Evolutionary conservation across 495 filamentous ascomycete genomes (phyloP), one percentile per base, ranked within the genome.

Genomic region (Cairneyella variabilis): DNA sequence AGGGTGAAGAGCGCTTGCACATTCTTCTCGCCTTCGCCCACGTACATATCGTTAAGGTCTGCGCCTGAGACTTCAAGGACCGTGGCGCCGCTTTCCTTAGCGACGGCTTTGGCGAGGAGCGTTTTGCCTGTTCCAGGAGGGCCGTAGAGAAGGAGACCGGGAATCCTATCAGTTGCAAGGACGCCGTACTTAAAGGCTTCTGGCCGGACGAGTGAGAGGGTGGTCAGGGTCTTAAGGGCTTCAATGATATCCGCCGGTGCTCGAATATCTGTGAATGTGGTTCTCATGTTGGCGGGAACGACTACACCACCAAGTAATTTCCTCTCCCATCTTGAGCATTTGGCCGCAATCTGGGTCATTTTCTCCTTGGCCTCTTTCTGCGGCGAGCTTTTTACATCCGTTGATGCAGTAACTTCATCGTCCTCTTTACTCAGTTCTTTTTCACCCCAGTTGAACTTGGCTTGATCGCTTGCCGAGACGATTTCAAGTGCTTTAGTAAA

Each of bases 91-190:
- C 86, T 90, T 64, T 97, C 91, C 59, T 95, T 95, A 6, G 93
- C 93, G 2, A 98, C 90, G 1, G 93, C 93, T 74, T 95, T 97
- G 6, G 92, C 93, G 14, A 98, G 79, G 0, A 97, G 76, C 1
- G 93, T 98, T 64, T 98, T 98, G 52, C 93, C 93, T 0, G 93
- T 98, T 2, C 93, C 93, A 0, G 93, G 95, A 6, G 93, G 95
- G 0, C 93, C 93, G 63, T 98, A 98, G 2, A 98, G 76, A 0
- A 98, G 77, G 22, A 92, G 79, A 17, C 93, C 93, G 0, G 90
- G 86, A 49, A 98, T 95, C 58, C 88, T 86, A 54, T 97, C 91
- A 0, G 83, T 91, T 1, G 91, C 87, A 28, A 98, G 78, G 5
- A 98, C 91, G 68, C 93, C 93, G 64, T 98, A 98, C 14, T 84